phyloP scores from a whole-genome alignment of 345 rosid species.

The Syzygium aromaticum region DNA sequence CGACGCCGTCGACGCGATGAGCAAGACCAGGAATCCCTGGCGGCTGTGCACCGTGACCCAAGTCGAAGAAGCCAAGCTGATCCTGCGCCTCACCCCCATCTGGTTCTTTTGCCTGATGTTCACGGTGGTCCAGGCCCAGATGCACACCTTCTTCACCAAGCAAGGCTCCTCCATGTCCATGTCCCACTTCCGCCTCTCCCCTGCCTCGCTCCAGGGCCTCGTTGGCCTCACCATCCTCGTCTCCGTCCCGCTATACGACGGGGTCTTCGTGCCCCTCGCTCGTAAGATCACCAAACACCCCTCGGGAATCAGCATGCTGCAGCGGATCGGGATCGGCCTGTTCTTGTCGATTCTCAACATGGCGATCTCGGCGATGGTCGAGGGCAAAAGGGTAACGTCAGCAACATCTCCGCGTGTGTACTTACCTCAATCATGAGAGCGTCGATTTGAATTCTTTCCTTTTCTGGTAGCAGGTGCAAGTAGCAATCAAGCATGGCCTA shows the following conservation, averaged over 20 bases:
- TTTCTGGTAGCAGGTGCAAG: conserved; percentile 4
- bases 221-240: conserved; percentile 64
- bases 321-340: conserved; percentile 70
- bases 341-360: conserved; percentile 50
- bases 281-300: conserved; percentile 50
- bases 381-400: conserved; percentile 31
- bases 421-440: not conserved
- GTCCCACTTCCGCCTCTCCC: conserved; percentile 49
- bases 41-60: conserved; percentile 66
- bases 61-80: conserved; percentile 84
- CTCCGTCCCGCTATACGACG: conserved; percentile 51
- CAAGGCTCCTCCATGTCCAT: conserved; percentile 69
- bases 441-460: not conserved
- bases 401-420: not conserved
- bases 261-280: conserved; percentile 50
- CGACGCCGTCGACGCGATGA: conserved; percentile 35
- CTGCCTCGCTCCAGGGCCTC: conserved; percentile 70
- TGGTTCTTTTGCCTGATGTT: conserved; percentile 81
- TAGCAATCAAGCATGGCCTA: conserved; percentile 43
- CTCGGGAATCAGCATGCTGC: conserved; percentile 73
- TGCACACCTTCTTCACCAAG: conserved; percentile 76
- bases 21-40: conserved; percentile 55
- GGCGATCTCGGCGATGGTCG: conserved; percentile 55
- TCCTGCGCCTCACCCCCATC: conserved; percentile 61
- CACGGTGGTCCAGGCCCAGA: conserved; percentile 46